phyloP scores from a whole-genome alignment of 225 moss, liverwort and hornwort species.

The Physcomitrellopsis africana region DNA sequence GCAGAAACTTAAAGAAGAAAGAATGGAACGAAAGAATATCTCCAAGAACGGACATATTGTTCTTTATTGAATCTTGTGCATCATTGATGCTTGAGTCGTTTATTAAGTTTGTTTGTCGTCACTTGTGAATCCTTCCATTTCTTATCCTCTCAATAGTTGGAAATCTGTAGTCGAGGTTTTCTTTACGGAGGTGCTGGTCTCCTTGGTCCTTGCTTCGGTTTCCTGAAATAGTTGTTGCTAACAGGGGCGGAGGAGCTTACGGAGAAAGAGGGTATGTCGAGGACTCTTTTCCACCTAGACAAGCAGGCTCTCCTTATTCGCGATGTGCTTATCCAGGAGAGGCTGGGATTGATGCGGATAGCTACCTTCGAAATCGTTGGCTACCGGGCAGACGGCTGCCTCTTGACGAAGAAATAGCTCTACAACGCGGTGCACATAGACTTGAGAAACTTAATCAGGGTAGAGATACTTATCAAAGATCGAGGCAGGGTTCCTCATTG shows the following conservation, averaged over 20 bases:
- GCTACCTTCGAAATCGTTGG: slow-evolving; percentile 75
- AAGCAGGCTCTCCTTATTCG: slow-evolving; percentile 61
- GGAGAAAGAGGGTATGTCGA: slow-evolving; percentile 80
- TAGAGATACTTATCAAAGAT: slow-evolving; percentile 67
- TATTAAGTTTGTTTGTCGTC: slow-evolving; percentile 23
- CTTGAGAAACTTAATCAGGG: slow-evolving; percentile 75
- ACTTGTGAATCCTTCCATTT: slow-evolving; percentile 15
- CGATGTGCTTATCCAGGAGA: slow-evolving; percentile 72
- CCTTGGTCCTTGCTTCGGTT: slow-evolving; percentile 36
- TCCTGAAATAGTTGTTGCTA: slow-evolving; percentile 38
- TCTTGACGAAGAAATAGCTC: slow-evolving; percentile 85
- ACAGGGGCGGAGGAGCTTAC: slow-evolving; percentile 89
- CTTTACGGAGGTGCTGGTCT: slow-evolving; percentile 19
- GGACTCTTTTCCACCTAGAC: slow-evolving; percentile 67
- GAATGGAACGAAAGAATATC: slow-evolving; percentile 21
- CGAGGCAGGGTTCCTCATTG: slow-evolving; percentile 55
- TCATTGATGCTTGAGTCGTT: slow-evolving; percentile 20
- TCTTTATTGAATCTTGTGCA: slow-evolving; percentile 1
- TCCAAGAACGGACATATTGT: slow-evolving; percentile 8
- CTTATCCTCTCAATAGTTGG: neutral
- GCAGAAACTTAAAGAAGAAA: slow-evolving; percentile 21
- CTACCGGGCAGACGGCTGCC: slow-evolving; percentile 75
- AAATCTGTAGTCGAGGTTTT: neutral
- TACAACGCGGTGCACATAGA: slow-evolving; percentile 74
- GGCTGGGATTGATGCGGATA: slow-evolving; percentile 69